Evolutionary conservation across 129 eudicot genomes (phyloP), one percentile per base, ranked within the genome.

Genomic region (Solidago caesia): DNA sequence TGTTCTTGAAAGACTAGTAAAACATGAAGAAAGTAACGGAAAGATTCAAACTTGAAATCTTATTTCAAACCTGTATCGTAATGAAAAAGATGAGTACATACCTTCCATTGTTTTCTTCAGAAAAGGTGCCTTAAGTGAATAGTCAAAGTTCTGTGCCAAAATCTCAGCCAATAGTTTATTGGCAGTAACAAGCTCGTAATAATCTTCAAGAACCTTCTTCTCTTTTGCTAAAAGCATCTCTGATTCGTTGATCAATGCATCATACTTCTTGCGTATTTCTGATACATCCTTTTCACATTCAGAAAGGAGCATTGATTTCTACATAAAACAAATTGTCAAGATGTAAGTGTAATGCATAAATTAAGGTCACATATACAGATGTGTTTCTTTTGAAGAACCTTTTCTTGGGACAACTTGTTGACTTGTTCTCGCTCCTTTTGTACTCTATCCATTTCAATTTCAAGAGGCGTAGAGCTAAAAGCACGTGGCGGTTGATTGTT

Each of bases 141-240:
- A 0, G 21, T 21, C 21, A 21, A 21, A 21, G 0, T 21, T 21
- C 21, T 21, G 77, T 63, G 58, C 62, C 67, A 79, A 10, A 6
- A 84, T 75, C 64, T 81, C 89, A 10, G 89, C 96, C 84, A 88
- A 75, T 13, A 65, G 27, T 44, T 84, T 82, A 59, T 85, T 76
- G 26, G 46, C 76, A 33, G 44, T 3, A 5, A 83, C 75, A 75
- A 67, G 83, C n/a, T 69, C 21, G 79, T 76, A 83, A 58, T 67
- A 59, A 8, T 76, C 63, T 21, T 84, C 85, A 62, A 84, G 72
- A 25, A 67, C 78, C 77, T 76, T 57, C 72, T 64, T 60, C 74
- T 86, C 62, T 11, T 70, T 68, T 9, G 39, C 62, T 5, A 80
- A 76, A 44, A 70, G 72, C 70, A 8, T 62, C 72, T 80, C 82